Evolutionary conservation across 108 stramenopile species (phyloP).

Genomic region (Halocafeteria seosinensis): DNA sequence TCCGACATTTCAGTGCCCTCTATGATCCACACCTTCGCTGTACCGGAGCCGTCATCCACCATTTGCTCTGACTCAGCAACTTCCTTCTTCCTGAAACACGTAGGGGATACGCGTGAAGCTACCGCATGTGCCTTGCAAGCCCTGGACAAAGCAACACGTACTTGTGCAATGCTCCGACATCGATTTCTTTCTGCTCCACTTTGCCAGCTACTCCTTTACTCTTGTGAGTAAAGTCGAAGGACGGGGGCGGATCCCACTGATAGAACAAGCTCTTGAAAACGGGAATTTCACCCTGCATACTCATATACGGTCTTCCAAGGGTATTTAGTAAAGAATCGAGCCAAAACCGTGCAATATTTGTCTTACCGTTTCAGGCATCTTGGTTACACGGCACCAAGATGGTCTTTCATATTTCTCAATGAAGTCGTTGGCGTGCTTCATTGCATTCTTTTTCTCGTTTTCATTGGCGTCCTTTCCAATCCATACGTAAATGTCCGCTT

Average conservation of each 20-base stretch:
- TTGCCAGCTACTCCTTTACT: neutral
- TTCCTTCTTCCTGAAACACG: too few relatives aligned
- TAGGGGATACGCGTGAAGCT: too few relatives aligned
- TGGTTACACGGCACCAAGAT: neutral
- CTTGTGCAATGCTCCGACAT: neutral
- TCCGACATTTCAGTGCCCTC: slow-evolving; percentile 14
- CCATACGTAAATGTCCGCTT: slow-evolving; percentile 52
- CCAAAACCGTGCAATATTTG: too few relatives aligned
- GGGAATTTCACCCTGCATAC: slow-evolving; percentile 13
- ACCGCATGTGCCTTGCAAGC: too few relatives aligned
- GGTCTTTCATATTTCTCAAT: neutral
- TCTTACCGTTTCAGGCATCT: too few relatives aligned
- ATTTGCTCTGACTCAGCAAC: too few relatives aligned
- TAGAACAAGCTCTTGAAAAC: slow-evolving; percentile 23
- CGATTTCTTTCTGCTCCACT: slow-evolving; percentile 3
- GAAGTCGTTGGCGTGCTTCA: neutral
- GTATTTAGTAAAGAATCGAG: too few relatives aligned
- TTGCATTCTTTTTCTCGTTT: neutral
- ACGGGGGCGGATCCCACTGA: slow-evolving; percentile 18
- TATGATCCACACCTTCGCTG: slow-evolving; percentile 7
- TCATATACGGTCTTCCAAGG: neutral
- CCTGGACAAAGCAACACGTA: slow-evolving; percentile 11
- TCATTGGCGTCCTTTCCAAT: slow-evolving; percentile 27
- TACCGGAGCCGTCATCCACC: slow-evolving; percentile 1
- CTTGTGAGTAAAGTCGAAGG: slow-evolving; percentile 7